Conservation (phyloP, 2,329 filamentous ascomycete species). For the Aspergillus alliaceus region DNA sequence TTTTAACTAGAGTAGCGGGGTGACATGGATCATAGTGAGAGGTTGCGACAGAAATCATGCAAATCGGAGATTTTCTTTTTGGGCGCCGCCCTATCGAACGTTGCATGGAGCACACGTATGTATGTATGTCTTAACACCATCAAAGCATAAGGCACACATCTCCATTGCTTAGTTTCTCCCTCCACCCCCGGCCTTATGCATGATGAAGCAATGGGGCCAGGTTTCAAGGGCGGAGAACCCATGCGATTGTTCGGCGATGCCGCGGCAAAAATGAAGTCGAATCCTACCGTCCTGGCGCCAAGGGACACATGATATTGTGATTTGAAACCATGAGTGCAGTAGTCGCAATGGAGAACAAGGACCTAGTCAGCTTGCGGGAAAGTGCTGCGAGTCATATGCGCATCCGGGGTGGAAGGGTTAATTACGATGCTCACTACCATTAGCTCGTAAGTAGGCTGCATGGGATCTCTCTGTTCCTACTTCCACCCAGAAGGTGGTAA, state of each 20-base stretch:
- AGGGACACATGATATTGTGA: conserved; percentile 1
- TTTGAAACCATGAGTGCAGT: neutral
- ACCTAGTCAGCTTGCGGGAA: neutral
- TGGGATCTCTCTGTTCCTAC: conserved; percentile 6
- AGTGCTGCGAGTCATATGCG: conserved; percentile 14
- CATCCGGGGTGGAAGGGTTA: neutral
- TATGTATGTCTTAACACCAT: conserved; percentile 10
- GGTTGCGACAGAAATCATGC: conserved; percentile 3
- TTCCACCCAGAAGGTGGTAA: neutral
- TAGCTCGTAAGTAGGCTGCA: neutral
- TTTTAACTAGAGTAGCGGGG: conserved; percentile 4
- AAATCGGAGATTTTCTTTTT: conserved; percentile 18
- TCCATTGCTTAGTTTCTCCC: conserved; percentile 1
- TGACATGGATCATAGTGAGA: conserved; percentile 1
- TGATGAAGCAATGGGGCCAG: neutral
- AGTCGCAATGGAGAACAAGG: neutral
- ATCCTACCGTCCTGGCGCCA: neutral
- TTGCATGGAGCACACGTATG: conserved; percentile 7
- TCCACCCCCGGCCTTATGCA: conserved; percentile 4
- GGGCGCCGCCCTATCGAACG: conserved; percentile 2
- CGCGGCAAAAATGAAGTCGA: neutral
- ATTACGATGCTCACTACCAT: neutral
- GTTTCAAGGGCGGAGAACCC: conserved; percentile 2
- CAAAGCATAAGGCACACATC: neutral
- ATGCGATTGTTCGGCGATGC: neutral